Evolutionary conservation across 2,329 filamentous ascomycete genomes (phyloP).

Genomic region (Alternaria longipes): DNA sequence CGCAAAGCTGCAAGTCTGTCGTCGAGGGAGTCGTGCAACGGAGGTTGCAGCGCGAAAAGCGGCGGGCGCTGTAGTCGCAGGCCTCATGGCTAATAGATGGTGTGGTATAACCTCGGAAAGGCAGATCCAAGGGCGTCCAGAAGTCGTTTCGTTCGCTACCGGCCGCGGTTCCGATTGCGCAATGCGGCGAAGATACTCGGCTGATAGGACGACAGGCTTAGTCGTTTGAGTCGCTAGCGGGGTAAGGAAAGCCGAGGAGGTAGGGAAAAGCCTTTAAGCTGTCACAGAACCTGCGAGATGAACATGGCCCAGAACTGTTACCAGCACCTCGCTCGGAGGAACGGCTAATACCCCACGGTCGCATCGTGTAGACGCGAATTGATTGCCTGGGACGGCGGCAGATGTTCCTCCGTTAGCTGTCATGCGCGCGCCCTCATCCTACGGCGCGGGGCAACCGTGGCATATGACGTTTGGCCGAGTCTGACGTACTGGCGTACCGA

Average conservation of each 20-base stretch:
- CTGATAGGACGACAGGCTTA: conserved; percentile 18
- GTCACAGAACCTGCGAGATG: conserved; percentile 18
- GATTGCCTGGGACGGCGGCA: conserved; percentile 24
- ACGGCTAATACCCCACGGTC: conserved; percentile 25
- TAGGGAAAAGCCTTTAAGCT: conserved; percentile 23
- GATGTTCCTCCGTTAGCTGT: conserved; percentile 13
- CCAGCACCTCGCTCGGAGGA: conserved; percentile 22
- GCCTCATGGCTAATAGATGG: conserved; percentile 40
- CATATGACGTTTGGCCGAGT: conserved; percentile 19
- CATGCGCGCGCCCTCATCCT: conserved; percentile 18
- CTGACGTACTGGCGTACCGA: neutral
- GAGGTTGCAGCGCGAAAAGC: conserved; percentile 36
- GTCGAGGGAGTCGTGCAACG: conserved; percentile 31
- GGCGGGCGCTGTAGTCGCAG: conserved; percentile 38
- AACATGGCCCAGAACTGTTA: conserved; percentile 18
- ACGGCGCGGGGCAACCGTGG: conserved; percentile 21
- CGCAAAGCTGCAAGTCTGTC: conserved; percentile 41
- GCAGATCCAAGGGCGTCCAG: conserved; percentile 19
- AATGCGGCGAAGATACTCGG: conserved; percentile 22
- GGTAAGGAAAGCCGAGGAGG: conserved; percentile 43
- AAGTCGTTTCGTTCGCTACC: conserved; percentile 28
- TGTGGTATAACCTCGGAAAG: conserved; percentile 41
- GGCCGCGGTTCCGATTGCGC: conserved; percentile 38
- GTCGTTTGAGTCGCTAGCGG: conserved; percentile 35
- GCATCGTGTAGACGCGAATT: conserved; percentile 12